Evolutionary conservation across 371 early-diverging fungal genomes (phyloP).

Genomic region (Paraphysoderma sedebokerense): DNA sequence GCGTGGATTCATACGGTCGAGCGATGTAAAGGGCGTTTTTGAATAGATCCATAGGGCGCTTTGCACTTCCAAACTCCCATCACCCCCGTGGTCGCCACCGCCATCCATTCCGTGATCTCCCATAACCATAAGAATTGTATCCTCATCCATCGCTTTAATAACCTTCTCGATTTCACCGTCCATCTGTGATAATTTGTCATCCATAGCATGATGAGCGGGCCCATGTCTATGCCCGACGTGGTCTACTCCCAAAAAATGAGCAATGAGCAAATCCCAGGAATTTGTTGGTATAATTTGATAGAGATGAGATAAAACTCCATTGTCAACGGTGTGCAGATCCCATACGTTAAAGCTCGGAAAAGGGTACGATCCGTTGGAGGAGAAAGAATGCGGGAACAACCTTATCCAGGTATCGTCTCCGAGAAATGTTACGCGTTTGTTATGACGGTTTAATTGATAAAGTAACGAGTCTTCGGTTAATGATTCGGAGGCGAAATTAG

Average conservation of each 20-base stretch:
- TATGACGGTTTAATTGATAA: constrained; percentile 39
- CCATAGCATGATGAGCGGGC: constrained; percentile 74
- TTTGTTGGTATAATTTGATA: constrained; percentile 25
- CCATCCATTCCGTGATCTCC: constrained; percentile 98
- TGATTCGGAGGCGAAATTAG: constrained; percentile 64
- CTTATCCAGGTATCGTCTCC: constrained; percentile 95
- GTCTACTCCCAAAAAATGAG: constrained; percentile 91
- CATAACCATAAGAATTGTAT: constrained; percentile 80
- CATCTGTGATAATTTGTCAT: constrained; percentile 62
- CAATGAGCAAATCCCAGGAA: constrained; percentile 64
- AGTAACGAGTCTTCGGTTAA: constrained; percentile 78
- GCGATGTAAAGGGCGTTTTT: not conserved
- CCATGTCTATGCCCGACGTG: constrained; percentile 91
- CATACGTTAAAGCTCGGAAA: constrained; percentile 80
- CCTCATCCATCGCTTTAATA: constrained; percentile 49
- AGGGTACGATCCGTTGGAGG: constrained; percentile 35
- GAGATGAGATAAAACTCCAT: constrained; percentile 50
- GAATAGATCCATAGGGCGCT: constrained; percentile 64
- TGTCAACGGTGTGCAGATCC: constrained; percentile 88
- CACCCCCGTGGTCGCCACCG: constrained; percentile 98
- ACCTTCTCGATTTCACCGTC: constrained; percentile 53
- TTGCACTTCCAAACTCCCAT: constrained; percentile 70
- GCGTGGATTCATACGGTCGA: too few relatives aligned
- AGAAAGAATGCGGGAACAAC: constrained; percentile 51
- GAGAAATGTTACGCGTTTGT: constrained; percentile 52